A percentile compares a stretch with the other conserved stretches of the same genome.
Evolutionary conservation across 2,329 filamentous ascomycete genomes (phyloP).

Genomic region (Clonostachys rosea): DNA sequence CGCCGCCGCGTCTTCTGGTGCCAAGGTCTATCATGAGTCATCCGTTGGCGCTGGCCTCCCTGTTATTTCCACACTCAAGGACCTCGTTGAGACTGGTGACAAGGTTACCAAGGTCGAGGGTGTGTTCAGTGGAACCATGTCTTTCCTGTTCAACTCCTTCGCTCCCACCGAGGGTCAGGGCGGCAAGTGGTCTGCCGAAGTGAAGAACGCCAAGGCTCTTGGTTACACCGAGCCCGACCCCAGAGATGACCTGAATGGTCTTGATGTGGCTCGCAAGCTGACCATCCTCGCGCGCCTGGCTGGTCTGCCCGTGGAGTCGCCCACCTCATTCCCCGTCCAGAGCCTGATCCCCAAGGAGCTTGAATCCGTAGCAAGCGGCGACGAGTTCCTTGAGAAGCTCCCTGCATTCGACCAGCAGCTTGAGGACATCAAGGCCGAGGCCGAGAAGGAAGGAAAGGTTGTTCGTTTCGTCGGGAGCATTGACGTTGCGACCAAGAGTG

Average conservation of each 20-base stretch:
- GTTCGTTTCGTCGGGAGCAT: constrained; percentile 93
- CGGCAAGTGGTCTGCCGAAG: constrained; percentile 86
- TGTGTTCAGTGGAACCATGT: constrained; percentile 96
- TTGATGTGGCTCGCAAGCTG: constrained; percentile 91
- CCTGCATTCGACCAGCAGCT: constrained; percentile 84
- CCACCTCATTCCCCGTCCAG: constrained; percentile 88
- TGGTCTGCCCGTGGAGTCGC: constrained; percentile 75
- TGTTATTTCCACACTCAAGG: constrained; percentile 87
- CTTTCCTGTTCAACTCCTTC: constrained; percentile 97
- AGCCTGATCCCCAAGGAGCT: constrained; percentile 87
- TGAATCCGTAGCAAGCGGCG: constrained; percentile 69
- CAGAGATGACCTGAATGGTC: constrained; percentile 79
- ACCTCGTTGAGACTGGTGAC: constrained; percentile 92
- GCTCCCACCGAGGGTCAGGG: constrained; percentile 71
- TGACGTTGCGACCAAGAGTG: constrained; percentile 72
- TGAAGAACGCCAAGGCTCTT: constrained; percentile 85
- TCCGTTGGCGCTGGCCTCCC: constrained; percentile 91
- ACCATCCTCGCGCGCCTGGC: constrained; percentile 88
- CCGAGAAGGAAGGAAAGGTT: constrained; percentile 83
- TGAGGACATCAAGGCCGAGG: constrained; percentile 81
- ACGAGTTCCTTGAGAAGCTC: constrained; percentile 80
- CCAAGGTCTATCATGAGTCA: constrained; percentile 91
- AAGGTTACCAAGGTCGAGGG: constrained; percentile 90
- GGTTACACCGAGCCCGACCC: constrained; percentile 92
- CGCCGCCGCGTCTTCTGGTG: constrained; percentile 63